Evolutionary conservation across 805 yeast genomes (phyloP).

Genomic region (Scheffersomyces coipomensis): DNA sequence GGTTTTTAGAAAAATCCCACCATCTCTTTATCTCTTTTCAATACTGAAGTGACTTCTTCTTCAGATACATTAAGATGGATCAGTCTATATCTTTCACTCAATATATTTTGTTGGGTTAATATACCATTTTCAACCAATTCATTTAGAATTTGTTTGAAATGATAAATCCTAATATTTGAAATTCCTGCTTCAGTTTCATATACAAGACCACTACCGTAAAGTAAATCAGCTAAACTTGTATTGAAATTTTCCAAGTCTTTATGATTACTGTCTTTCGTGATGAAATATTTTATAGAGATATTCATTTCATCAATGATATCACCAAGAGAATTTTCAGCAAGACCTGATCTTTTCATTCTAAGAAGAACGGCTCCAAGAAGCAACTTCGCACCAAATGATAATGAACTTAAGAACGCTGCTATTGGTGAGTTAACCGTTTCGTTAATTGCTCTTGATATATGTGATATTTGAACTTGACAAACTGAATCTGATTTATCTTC

Average conservation of each 20-base stretch:
- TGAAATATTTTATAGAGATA: constrained; percentile 45
- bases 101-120: constrained; percentile 61
- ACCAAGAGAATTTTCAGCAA: constrained; percentile 70
- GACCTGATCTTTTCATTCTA: constrained; percentile 63
- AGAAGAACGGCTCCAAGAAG: constrained; percentile 67
- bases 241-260: not conserved
- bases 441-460: constrained; percentile 74
- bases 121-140: constrained; percentile 82
- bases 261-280: constrained; percentile 20
- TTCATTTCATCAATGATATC: constrained; percentile 78
- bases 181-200: constrained; percentile 16
- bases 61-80: constrained; percentile 67
- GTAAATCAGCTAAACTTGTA: constrained; percentile 16
- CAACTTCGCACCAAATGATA: constrained; percentile 71
- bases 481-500: constrained; percentile 29
- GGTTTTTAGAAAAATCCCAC: not conserved
- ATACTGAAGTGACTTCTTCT: constrained; percentile 62
- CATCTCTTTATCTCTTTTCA: constrained; percentile 50
- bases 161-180: constrained; percentile 48
- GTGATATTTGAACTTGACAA: constrained; percentile 64
- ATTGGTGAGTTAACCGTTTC: constrained; percentile 79
- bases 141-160: constrained; percentile 57
- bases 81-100: constrained; percentile 65
- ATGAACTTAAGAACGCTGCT: constrained; percentile 51
- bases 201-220: constrained; percentile 22